Evolutionary conservation across 2,329 filamentous ascomycete species (phyloP).

Genomic region (Colletotrichum sp.): DNA sequence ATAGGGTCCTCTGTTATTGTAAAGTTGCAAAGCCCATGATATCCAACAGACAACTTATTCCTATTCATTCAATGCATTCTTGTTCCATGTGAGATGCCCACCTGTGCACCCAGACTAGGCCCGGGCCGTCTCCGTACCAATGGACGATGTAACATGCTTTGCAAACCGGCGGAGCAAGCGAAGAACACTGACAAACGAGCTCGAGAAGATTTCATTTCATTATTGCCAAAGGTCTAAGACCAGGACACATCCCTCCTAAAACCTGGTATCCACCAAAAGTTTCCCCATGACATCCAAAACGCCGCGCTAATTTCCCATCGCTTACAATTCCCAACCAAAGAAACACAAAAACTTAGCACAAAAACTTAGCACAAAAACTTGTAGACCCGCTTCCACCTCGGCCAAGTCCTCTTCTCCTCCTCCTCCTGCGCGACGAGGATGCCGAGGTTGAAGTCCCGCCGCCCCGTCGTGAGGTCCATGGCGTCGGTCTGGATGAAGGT

Average conservation of each 20-base stretch:
- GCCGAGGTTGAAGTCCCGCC: constrained; percentile 82
- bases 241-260: background rate
- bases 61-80: background rate
- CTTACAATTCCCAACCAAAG: background rate
- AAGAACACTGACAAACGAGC: background rate
- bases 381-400: constrained; percentile 77
- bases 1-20: constrained; percentile 9
- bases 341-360: too few species aligned
- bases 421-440: constrained; percentile 80
- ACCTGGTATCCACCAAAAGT: background rate
- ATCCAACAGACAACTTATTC: constrained; percentile 20
- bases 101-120: background rate
- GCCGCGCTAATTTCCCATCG: background rate
- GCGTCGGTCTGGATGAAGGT: constrained; percentile 69
- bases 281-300: background rate
- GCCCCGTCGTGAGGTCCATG: constrained; percentile 88
- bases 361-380: constrained; percentile 69
- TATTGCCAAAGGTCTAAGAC: background rate
- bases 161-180: background rate
- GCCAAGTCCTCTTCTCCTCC: constrained; percentile 75
- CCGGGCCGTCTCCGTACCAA: background rate
- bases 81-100: background rate
- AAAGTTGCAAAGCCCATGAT: constrained; percentile 18
- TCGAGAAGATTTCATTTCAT: background rate
- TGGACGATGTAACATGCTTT: background rate